Percentiles rank a stretch among this genome's conserved stretches.
phyloP scores from a whole-genome alignment of 2,329 filamentous ascomycete genomes.

The Pseudocercospora fuligena region DNA sequence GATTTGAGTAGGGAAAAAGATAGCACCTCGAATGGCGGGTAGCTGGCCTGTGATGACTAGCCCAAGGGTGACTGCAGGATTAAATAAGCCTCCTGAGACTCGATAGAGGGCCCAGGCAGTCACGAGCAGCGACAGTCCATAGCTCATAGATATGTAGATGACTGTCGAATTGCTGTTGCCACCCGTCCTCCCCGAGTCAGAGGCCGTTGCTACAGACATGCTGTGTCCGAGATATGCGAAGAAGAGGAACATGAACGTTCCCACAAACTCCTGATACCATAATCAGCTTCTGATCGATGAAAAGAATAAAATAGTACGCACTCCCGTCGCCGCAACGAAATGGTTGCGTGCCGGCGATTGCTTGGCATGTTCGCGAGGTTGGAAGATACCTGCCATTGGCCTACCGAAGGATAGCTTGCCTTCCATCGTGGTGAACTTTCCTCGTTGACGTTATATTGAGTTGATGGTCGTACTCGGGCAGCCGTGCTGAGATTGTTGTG shows the following conservation, averaged over 20 bases:
- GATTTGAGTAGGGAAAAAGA: slow-evolving; percentile 39
- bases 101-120: slow-evolving; percentile 45
- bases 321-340: not conserved
- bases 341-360: slow-evolving; percentile 15
- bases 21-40: slow-evolving; percentile 31
- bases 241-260: slow-evolving; percentile 49
- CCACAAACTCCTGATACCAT: slow-evolving; percentile 42
- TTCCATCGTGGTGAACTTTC: not conserved
- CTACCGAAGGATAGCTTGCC: slow-evolving; percentile 4
- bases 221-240: slow-evolving; percentile 33
- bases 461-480: slow-evolving; percentile 2
- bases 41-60: slow-evolving; percentile 37
- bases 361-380: slow-evolving; percentile 12
- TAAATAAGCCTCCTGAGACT: slow-evolving; percentile 39
- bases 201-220: slow-evolving; percentile 22
- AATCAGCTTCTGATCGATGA: not conserved
- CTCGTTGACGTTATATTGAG: not conserved
- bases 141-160: slow-evolving; percentile 43
- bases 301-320: not conserved
- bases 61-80: slow-evolving; percentile 41
- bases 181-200: slow-evolving; percentile 47
- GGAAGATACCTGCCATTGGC: slow-evolving; percentile 13
- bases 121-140: slow-evolving; percentile 45
- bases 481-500: not conserved
- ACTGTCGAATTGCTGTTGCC: slow-evolving; percentile 41